Evolutionary conservation across 805 yeast genomes (phyloP), one percentile per base, ranked within the genome.

Genomic region (Zygoascus ofunaensis): DNA sequence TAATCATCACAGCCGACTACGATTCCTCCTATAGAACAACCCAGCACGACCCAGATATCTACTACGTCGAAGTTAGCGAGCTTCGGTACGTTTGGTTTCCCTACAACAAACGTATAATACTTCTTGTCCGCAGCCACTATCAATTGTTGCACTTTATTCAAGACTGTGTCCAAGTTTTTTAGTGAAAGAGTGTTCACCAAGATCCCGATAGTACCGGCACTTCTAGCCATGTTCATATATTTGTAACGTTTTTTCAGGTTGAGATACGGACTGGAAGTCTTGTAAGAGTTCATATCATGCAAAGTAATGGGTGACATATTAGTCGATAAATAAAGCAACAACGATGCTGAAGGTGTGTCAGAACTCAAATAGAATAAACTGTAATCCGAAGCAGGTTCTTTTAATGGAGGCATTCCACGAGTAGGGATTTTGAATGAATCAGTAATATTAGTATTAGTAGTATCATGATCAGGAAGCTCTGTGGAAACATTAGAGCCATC

Each of bases 21-120:
- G 20, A 90, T 81, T 4, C 98, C 98, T 43, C 94, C 89, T 54
- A 87, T 87, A 8, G 94, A 87, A 61, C 98, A 92, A 0, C 98
- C 98, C 12, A 92, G 63, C 10, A 92, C 76, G 57, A 94, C 89
- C 97, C 98, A 92, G 19, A 85, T 73, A 54, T 92, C 97, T 12
- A 92, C 76, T n/a, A 78, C 80, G 50, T 90, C 98, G 59, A 92
- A 92, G 61, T 92, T 92, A 7, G 97, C 98, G 42, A 92, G 69
- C 57, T 92, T 92, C 21, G 98, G 95, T 17, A 92, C 97, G 57
- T 92, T 92, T 7, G 97, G 97, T 61, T 92, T 92, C 8, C 98
- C 98, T 3, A 92, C 97, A 3, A 89, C 97, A 66, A 92, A 87
- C 59, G 87, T 74, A 58, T 92, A 92, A 52, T 85, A 90, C 58